Evolutionary conservation across 2,329 filamentous ascomycete species (phyloP).

Genomic region (Sporothrix pseudoabietina): DNA sequence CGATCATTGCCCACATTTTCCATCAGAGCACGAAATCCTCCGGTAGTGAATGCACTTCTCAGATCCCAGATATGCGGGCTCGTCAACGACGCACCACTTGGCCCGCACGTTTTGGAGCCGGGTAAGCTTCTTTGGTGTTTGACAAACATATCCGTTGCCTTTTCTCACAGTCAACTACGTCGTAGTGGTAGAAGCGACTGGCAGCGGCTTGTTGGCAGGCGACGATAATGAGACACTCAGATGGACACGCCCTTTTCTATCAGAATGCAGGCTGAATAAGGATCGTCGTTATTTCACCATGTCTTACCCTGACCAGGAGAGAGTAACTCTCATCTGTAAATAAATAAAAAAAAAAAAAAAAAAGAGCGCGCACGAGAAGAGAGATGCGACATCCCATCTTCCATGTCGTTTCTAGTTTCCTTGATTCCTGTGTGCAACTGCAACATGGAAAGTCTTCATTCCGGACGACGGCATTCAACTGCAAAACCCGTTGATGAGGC

Average conservation of each 20-base stretch:
- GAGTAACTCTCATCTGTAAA: background rate
- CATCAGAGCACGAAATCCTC: conserved; percentile 14
- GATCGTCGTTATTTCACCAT: conserved; percentile 19
- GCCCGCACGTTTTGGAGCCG: background rate
- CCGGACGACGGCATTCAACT: background rate
- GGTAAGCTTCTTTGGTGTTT: conserved; percentile 15
- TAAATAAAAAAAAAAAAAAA: too few species aligned
- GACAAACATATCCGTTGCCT: background rate
- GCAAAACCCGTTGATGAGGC: background rate
- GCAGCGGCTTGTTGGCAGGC: background rate
- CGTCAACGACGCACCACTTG: conserved; percentile 4
- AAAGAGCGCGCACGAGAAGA: background rate
- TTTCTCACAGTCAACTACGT: too few species aligned
- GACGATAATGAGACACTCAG: background rate
- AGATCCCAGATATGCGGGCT: conserved; percentile 14
- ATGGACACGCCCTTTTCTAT: background rate
- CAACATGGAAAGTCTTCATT: conserved; percentile 18
- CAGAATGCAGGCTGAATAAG: conserved; percentile 21
- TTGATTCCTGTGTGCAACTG: conserved; percentile 19
- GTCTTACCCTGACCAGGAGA: conserved; percentile 11
- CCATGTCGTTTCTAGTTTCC: conserved; percentile 8
- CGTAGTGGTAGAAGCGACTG: background rate
- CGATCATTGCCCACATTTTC: conserved; percentile 6
- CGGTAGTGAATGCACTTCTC: background rate
- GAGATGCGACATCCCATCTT: background rate